These are phyloP conservation scores for Rusavskia elegans DNA, from an alignment of 495 filamentous ascomycete genomes.

Conservation along the genomic window DNA sequence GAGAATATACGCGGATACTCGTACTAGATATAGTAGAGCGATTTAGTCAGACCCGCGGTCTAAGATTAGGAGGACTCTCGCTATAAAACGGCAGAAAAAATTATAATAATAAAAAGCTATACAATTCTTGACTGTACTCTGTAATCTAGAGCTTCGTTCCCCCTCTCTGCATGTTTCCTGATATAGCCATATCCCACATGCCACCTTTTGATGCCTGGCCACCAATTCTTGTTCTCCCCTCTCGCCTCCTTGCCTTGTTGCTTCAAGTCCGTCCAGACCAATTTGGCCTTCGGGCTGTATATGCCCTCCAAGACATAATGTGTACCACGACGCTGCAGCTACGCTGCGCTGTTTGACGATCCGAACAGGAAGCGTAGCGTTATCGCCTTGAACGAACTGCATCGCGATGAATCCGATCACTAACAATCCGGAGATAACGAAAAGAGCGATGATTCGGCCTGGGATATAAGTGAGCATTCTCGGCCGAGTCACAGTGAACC, in stretches of 20 bases:
- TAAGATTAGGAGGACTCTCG: no score
- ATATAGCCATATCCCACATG: conserved; percentile 25
- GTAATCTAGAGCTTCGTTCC: no score
- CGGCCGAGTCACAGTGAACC: neutral
- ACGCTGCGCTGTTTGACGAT: conserved; percentile 62
- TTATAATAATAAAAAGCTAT: no score
- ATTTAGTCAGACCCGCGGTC: no score
- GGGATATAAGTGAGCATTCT: neutral
- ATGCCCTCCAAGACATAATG: conserved; percentile 38
- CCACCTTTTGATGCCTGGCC: conserved; percentile 29
- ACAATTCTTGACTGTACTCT: no score
- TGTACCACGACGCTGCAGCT: conserved; percentile 34
- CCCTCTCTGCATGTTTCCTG: no score
- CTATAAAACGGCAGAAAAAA: no score
- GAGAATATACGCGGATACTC: no score
- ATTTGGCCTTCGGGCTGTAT: conserved; percentile 9
- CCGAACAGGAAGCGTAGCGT: conserved; percentile 60
- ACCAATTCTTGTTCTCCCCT: conserved; percentile 22
- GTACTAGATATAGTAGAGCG: no score
- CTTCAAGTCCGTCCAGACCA: conserved; percentile 25
- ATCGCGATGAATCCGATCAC: conserved; percentile 42
- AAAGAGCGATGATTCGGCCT: conserved; percentile 50
- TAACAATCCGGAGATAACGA: conserved; percentile 57
- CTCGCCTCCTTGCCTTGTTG: conserved; percentile 13
- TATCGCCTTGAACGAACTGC: conserved; percentile 51